Evolutionary conservation across 1,284 basidiomycete species (phyloP).

Genomic region (Meira nashicola): DNA sequence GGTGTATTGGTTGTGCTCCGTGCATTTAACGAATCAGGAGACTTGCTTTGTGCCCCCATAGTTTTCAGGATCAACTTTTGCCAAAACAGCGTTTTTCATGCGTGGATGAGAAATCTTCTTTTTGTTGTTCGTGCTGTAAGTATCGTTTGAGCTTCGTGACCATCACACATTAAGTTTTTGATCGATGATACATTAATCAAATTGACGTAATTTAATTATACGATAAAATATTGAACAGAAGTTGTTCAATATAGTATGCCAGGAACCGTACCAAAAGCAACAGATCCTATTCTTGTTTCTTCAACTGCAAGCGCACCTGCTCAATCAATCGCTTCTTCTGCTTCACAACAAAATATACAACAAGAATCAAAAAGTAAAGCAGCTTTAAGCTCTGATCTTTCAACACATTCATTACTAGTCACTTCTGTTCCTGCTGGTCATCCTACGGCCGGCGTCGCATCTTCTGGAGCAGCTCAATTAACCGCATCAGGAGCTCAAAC

Average conservation of each 20-base stretch:
- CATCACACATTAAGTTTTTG: too few species aligned
- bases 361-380: slow-evolving; percentile 3
- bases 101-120: too few species aligned
- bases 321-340: slow-evolving; percentile 1
- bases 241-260: slow-evolving; percentile 31
- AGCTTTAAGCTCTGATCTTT: slow-evolving; percentile 3
- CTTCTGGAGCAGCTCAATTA: slow-evolving; percentile 9
- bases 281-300: slow-evolving; percentile 14
- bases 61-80: too few species aligned
- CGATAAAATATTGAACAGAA: neutral
- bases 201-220: neutral
- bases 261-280: slow-evolving; percentile 15
- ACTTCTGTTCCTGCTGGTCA: slow-evolving; percentile 10
- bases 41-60: too few species aligned
- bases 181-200: too few species aligned
- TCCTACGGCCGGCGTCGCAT: slow-evolving; percentile 16
- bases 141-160: too few species aligned
- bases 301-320: neutral
- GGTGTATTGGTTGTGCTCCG: too few species aligned
- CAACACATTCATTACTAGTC: neutral
- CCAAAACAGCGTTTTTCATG: too few species aligned
- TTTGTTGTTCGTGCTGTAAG: too few species aligned
- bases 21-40: too few species aligned
- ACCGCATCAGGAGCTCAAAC: slow-evolving; percentile 4
- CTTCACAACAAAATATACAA: neutral